phyloP scores from a whole-genome alignment of 2,329 filamentous ascomycete species.

The Fusarium drepaniforme region DNA sequence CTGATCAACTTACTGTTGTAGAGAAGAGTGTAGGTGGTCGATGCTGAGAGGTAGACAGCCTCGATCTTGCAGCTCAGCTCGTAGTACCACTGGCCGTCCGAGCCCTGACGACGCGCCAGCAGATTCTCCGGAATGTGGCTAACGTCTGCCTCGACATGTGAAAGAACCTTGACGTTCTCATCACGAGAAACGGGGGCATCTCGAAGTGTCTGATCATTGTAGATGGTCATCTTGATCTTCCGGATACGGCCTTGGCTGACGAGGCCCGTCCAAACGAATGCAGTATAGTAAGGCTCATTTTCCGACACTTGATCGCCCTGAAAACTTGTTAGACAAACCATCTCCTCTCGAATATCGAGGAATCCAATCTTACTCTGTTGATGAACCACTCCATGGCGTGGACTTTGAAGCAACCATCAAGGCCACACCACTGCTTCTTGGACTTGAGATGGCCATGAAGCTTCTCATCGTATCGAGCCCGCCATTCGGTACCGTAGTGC shows the following conservation, averaged over 20 bases:
- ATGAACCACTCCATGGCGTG: conserved; percentile 60
- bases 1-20: conserved; percentile 52
- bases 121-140: conserved; percentile 54
- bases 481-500: conserved; percentile 56
- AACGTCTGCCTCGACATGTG: conserved; percentile 55
- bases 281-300: conserved; percentile 51
- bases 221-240: conserved; percentile 52
- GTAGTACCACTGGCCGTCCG: conserved; percentile 56
- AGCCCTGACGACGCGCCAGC: conserved; percentile 49
- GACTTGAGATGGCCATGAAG: conserved; percentile 46
- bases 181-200: conserved; percentile 53
- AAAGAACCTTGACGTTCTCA: conserved; percentile 51
- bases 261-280: conserved; percentile 48
- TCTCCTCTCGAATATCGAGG: neutral
- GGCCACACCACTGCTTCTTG: conserved; percentile 52
- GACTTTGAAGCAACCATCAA: conserved; percentile 53
- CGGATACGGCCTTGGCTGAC: conserved; percentile 50
- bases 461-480: conserved; percentile 46
- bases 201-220: conserved; percentile 47
- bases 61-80: conserved; percentile 55
- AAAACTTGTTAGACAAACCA: conserved; percentile 1
- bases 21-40: conserved; percentile 57
- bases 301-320: conserved; percentile 55
- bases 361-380: conserved; percentile 44
- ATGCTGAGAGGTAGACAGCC: conserved; percentile 56